These are phyloP conservation scores for Lactarius hengduanensis DNA, from an alignment of 768 basidiomycete species.

Conservation along the genomic window DNA sequence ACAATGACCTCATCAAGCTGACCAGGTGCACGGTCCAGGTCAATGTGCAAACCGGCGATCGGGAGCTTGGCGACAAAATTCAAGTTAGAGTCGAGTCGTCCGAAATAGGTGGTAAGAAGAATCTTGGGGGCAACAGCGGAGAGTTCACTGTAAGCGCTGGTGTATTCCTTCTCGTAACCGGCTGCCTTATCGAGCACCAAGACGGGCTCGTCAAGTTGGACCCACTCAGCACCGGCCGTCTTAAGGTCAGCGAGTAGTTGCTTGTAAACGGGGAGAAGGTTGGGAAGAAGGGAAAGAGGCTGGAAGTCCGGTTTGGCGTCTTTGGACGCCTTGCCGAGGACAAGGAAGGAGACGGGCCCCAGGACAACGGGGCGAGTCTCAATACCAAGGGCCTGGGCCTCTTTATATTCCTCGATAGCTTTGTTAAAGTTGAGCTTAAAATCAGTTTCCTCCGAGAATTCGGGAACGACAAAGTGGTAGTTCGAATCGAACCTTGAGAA, in stretches of 20 bases:
- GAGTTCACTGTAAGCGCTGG: slow-evolving; percentile 77
- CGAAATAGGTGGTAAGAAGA: slow-evolving; percentile 93
- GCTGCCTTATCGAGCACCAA: slow-evolving; percentile 88
- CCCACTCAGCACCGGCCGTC: slow-evolving; percentile 88
- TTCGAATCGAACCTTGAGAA: slow-evolving; percentile 88
- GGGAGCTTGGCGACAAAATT: slow-evolving; percentile 89
- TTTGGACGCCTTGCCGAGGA: slow-evolving; percentile 88
- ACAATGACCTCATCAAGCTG: slow-evolving; percentile 82
- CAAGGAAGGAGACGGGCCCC: slow-evolving; percentile 93
- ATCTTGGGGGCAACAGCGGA: slow-evolving; percentile 85
- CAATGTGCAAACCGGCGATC: slow-evolving; percentile 91
- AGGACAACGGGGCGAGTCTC: slow-evolving; percentile 92
- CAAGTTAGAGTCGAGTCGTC: slow-evolving; percentile 91
- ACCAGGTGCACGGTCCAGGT: slow-evolving; percentile 88
- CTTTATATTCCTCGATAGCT: slow-evolving; percentile 88
- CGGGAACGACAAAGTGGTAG: slow-evolving; percentile 98
- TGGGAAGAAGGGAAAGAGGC: slow-evolving; percentile 85
- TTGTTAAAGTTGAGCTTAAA: slow-evolving; percentile 98
- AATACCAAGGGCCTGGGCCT: slow-evolving; percentile 89
- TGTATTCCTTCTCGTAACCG: slow-evolving; percentile 74
- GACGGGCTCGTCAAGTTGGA: slow-evolving; percentile 96
- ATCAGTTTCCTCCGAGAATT: slow-evolving; percentile 84
- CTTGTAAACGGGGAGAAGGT: slow-evolving; percentile 89
- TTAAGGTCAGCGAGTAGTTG: slow-evolving; percentile 89
- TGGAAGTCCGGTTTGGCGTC: slow-evolving; percentile 82